Percentiles rank a stretch among this genome's conserved stretches.
phyloP scores from a whole-genome alignment of 768 basidiomycete genomes.

The Tylopilus subfusipes region DNA sequence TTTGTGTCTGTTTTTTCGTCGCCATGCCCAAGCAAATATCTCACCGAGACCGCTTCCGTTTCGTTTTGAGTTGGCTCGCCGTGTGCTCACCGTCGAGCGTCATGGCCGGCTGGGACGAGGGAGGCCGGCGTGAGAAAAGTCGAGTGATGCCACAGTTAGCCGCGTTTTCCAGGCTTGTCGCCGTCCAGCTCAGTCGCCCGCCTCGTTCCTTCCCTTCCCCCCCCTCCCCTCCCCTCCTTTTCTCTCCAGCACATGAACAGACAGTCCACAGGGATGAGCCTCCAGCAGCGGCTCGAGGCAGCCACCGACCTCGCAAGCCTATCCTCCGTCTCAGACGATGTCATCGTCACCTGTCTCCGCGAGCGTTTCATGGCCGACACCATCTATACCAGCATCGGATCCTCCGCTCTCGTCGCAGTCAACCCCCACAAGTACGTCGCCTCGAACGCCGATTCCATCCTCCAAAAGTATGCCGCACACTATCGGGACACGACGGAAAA shows the following conservation, averaged over 20 bases:
- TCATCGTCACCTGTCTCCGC: conserved; percentile 78
- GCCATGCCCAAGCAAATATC: not conserved
- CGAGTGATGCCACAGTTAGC: conserved; percentile 21
- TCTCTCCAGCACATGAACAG: conserved; percentile 32
- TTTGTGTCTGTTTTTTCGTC: not conserved
- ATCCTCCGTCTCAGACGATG: conserved; percentile 71
- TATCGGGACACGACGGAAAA: conserved; percentile 72
- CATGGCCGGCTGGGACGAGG: not conserved
- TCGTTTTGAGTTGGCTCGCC: not conserved
- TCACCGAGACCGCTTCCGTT: not conserved
- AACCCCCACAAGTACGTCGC: conserved; percentile 92
- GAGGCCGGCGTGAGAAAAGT: conserved; percentile 22
- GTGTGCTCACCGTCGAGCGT: not conserved
- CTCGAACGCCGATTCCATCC: conserved; percentile 76
- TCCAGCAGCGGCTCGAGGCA: conserved; percentile 70
- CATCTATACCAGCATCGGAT: conserved; percentile 73
- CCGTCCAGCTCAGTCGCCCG: conserved; percentile 8
- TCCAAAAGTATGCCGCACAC: conserved; percentile 84
- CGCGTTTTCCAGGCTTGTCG: conserved; percentile 26
- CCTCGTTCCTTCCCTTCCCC: conserved; percentile 20
- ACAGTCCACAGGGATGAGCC: conserved; percentile 43
- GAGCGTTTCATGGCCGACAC: conserved; percentile 83
- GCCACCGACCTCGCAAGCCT: conserved; percentile 67
- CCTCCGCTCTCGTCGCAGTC: conserved; percentile 74
- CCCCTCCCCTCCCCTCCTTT: not conserved